Base-by-base conservation (phyloP, 2,329 filamentous ascomycete genomes). In the Aspergillus sp. region DNA sequence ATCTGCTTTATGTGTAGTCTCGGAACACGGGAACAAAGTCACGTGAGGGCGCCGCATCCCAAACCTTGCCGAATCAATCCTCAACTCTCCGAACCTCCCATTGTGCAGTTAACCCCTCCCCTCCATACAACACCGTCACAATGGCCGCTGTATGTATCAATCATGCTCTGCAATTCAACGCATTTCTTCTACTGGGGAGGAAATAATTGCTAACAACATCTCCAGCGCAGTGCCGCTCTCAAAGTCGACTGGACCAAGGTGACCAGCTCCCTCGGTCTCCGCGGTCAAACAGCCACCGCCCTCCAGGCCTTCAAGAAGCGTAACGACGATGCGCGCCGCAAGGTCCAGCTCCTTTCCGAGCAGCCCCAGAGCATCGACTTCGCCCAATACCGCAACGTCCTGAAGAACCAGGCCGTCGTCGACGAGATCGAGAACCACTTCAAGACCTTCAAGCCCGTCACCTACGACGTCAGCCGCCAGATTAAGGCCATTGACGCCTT, bases 211-310 rank as follows among this genome's bases (percentile, higher is more conserved):
- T 30, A 23, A 35, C 33, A 43, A 44, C 48, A 37, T 17, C 37
- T 3, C 25, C 64, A 97, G 91, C 87, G 90, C 82, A 95, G 89
- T 83, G 90, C 91, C 80, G 90, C 91, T 75, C 83, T 94, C 76
- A 98, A 97, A 84, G 83, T 98, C 81, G 93, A 98, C 85, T 98
- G 93, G 93, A 83, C 83, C 77, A 93, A 94, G 79, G 83, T 98
- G 68, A 86, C 86, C 75, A 83, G 82, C 76, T 94, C 91, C 69
- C 90, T 98, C 66, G 91, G 91, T 73, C 89, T 98, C 73, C 88
- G 88, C 74, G 93, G 93, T 72, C 88, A 90, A 78, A 98, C 93
- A 61, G 90, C 88, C 61, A 77, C 85, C 65, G 86, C 91, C 54
- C 89, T 98, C 54, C 86, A 91, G 72, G 82, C 88, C 59, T 98